A percentile compares a stretch with the other conserved stretches of the same genome.
Conservation (phyloP, 208 protist species). For the Crithidia fasciculata region DNA sequence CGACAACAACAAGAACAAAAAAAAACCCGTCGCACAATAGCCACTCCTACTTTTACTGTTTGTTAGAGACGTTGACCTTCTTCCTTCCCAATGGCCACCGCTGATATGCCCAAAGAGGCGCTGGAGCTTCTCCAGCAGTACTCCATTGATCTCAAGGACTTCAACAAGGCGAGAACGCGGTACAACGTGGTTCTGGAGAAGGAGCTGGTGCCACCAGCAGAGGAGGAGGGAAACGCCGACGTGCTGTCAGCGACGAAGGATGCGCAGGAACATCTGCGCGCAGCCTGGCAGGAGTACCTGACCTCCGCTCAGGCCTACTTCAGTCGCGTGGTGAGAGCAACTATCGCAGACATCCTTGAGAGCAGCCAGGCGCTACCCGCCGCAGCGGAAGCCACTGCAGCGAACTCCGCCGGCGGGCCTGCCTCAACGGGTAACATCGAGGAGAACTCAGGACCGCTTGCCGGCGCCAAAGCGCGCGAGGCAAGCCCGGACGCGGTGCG, state of each 20-base stretch:
- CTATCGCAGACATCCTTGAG: constrained; percentile 35
- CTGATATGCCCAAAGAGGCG: constrained; percentile 47
- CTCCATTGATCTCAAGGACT: constrained; percentile 80
- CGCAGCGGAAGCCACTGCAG: neutral
- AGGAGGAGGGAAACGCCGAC: constrained; percentile 44
- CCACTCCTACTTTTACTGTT: constrained; percentile 16
- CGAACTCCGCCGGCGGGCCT: neutral
- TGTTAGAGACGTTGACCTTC: neutral
- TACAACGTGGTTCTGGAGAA: constrained; percentile 58
- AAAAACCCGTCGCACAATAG: neutral
- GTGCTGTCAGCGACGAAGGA: constrained; percentile 35
- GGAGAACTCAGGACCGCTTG: constrained; percentile 10
- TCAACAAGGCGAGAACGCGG: constrained; percentile 59
- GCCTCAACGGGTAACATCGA: constrained; percentile 21
- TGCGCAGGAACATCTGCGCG: constrained; percentile 40
- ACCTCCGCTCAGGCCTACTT: constrained; percentile 57
- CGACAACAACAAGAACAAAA: neutral
- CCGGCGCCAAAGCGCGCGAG: neutral
- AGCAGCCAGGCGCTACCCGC: constrained; percentile 2
- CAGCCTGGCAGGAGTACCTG: constrained; percentile 64
- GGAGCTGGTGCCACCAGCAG: constrained; percentile 31
- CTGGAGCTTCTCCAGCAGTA: constrained; percentile 72
- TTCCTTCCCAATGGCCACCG: constrained; percentile 48
- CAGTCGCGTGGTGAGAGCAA: constrained; percentile 25
- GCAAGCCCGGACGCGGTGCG: neutral